These are phyloP conservation scores for Edaphochlamys debaryana DNA, from an alignment of 139 green algal genomes.

Conservation along the genomic window DNA sequence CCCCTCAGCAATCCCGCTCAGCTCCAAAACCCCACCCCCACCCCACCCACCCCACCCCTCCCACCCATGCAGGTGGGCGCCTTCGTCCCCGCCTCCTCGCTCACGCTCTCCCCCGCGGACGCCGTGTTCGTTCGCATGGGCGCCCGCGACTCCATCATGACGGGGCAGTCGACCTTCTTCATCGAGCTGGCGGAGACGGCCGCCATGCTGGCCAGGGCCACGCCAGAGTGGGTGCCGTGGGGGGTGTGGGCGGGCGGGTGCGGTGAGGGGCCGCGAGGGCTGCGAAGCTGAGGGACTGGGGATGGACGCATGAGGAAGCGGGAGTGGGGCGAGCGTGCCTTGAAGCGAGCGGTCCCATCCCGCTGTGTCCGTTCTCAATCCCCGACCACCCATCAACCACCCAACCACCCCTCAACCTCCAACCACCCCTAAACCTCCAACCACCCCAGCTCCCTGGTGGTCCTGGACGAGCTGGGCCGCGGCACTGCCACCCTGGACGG, in stretches of 20 bases:
- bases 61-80: constrained; percentile 91
- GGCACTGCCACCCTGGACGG: constrained; percentile 97
- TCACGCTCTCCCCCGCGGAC: constrained; percentile 86
- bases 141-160: constrained; percentile 91
- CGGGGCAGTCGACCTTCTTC: constrained; percentile 94
- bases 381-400: no score
- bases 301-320: no score
- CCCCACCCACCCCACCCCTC: no score
- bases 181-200: constrained; percentile 97
- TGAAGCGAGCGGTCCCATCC: no score
- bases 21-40: no score
- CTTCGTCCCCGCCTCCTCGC: constrained; percentile 85
- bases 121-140: constrained; percentile 97
- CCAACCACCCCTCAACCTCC: no score
- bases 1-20: neutral
- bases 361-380: no score
- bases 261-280: neutral
- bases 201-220: constrained; percentile 82
- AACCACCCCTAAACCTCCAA: no score
- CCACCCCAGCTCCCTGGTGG: constrained; percentile 84
- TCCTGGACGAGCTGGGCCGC: constrained; percentile 96
- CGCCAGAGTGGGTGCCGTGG: constrained; percentile 31
- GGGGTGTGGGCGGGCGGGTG: neutral
- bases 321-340: no score
- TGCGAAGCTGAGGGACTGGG: no score